Conservation (phyloP, 2,329 filamentous ascomycete genomes). For the Colletotrichum incanum region DNA sequence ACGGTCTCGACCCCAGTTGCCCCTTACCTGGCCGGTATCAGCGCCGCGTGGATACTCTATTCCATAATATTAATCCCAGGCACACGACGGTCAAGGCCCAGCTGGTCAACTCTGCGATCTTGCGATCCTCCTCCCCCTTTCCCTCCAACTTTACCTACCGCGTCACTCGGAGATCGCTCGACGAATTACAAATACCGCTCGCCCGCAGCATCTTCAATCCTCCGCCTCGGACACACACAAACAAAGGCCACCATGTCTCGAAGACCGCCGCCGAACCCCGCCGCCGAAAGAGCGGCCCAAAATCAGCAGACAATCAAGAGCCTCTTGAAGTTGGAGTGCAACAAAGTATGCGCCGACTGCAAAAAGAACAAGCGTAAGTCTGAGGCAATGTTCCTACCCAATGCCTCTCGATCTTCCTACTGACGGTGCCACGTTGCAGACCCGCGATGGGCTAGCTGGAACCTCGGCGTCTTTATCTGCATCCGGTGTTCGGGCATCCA, state of each 20-base stretch:
- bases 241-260: constrained; percentile 76
- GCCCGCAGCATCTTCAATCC: not conserved
- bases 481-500: constrained; percentile 99
- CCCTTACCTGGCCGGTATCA: constrained; percentile 41
- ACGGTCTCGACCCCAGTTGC: constrained; percentile 34
- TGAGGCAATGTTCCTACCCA: not conserved
- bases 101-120: constrained; percentile 35
- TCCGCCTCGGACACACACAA: not conserved
- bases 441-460: constrained; percentile 99
- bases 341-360: constrained; percentile 98
- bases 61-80: constrained; percentile 37
- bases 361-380: constrained; percentile 96
- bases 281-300: constrained; percentile 89
- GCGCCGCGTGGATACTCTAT: constrained; percentile 34
- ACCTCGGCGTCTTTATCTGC: constrained; percentile 96
- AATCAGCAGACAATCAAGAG: constrained; percentile 96
- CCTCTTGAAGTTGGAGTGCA: constrained; percentile 92
- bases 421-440: constrained; percentile 66
- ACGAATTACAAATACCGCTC: not conserved
- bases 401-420: not conserved
- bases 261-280: constrained; percentile 78
- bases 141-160: not conserved
- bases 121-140: constrained; percentile 19
- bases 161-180: not conserved
- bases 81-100: constrained; percentile 29